phyloP scores from a whole-genome alignment of 2,329 filamentous ascomycete genomes.

The Teratosphaeriaceae sp. region DNA sequence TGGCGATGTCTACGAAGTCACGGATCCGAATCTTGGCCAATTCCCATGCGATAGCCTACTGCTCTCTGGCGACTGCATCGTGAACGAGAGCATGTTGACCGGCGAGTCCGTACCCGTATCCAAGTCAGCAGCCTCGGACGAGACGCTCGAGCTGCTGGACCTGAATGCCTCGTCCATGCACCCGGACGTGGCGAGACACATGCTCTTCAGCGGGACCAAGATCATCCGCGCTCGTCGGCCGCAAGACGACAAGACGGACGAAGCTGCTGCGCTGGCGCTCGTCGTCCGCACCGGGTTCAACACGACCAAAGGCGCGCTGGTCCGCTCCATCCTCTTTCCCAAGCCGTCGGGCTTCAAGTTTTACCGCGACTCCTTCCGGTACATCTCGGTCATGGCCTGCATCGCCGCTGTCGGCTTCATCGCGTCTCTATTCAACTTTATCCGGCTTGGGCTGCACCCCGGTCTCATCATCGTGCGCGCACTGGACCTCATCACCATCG shows the following conservation, averaged over 20 bases:
- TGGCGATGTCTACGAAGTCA: constrained; percentile 94
- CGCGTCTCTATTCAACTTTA: constrained; percentile 87
- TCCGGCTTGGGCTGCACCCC: constrained; percentile 76
- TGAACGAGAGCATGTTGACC: constrained; percentile 99
- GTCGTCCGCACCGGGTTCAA: constrained; percentile 94
- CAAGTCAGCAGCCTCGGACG: constrained; percentile 76
- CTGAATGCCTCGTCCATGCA: constrained; percentile 75
- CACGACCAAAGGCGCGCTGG: constrained; percentile 91
- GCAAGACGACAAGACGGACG: constrained; percentile 76
- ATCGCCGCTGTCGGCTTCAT: constrained; percentile 83
- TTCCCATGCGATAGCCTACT: constrained; percentile 90
- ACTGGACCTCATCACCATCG: constrained; percentile 92
- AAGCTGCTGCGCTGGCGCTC: constrained; percentile 85
- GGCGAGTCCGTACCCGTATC: constrained; percentile 95
- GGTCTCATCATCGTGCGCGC: constrained; percentile 88
- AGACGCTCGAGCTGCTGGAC: constrained; percentile 69
- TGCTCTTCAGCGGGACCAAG: constrained; percentile 92
- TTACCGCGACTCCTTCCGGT: constrained; percentile 94
- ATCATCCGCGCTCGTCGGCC: constrained; percentile 85
- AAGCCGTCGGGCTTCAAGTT: constrained; percentile 99
- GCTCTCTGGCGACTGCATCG: constrained; percentile 90
- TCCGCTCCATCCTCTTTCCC: constrained; percentile 96
- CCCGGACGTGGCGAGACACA: constrained; percentile 76
- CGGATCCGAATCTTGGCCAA: constrained; percentile 80
- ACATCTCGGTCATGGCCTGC: constrained; percentile 91